phyloP scores from a whole-genome alignment of 2,329 filamentous ascomycete genomes.

The Penicillium psychrosexuale region DNA sequence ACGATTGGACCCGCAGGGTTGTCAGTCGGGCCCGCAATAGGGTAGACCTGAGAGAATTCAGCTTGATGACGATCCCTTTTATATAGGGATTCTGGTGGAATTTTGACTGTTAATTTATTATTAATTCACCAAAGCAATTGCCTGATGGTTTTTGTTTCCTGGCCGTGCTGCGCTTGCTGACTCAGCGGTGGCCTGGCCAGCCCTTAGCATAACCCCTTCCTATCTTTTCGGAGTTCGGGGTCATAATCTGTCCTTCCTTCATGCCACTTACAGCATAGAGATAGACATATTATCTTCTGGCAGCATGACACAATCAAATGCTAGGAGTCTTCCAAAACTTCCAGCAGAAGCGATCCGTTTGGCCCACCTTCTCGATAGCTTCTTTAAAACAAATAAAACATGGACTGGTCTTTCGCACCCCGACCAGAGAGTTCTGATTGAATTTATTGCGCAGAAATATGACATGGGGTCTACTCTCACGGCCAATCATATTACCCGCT shows the following conservation, averaged over 20 bases:
- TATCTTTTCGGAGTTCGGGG: too few species aligned
- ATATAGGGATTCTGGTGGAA: constrained; percentile 6
- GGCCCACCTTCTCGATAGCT: not conserved
- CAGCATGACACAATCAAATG: not conserved
- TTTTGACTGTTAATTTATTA: not conserved
- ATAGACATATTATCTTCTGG: not conserved
- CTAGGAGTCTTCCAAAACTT: not conserved
- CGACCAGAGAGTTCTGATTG: not conserved
- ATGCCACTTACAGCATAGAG: too few species aligned
- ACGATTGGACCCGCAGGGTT: constrained; percentile 27
- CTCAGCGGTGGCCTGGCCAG: not conserved
- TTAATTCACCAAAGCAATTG: not conserved
- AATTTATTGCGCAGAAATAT: not conserved
- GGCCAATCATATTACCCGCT: not conserved
- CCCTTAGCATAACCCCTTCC: too few species aligned
- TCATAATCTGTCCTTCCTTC: too few species aligned
- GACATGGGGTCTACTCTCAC: not conserved
- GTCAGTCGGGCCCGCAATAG: constrained; percentile 25
- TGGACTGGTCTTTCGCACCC: not conserved
- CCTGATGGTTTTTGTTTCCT: not conserved
- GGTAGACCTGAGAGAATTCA: constrained; percentile 18
- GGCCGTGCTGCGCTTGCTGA: constrained; percentile 5
- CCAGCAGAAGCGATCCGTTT: not conserved
- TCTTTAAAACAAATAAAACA: not conserved
- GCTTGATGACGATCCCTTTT: constrained; percentile 17